phyloP scores from a whole-genome alignment of 2,329 filamentous ascomycete species.

The Monilinia fructigena region DNA sequence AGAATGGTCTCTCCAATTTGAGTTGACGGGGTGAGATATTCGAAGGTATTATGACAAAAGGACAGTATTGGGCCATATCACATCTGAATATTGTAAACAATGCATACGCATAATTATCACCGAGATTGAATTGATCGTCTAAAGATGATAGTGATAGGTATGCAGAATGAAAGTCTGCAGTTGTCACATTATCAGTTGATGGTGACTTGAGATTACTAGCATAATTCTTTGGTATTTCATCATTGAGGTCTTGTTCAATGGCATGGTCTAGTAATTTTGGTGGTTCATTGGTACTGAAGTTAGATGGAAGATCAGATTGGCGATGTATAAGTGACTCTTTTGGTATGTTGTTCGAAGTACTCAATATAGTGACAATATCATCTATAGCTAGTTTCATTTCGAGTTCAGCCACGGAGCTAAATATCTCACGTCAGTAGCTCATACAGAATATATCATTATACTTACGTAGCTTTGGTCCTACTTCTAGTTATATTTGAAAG shows the following conservation, averaged over 20 bases:
- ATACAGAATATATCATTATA: neutral
- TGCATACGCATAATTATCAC: slow-evolving; percentile 17
- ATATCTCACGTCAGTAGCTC: neutral
- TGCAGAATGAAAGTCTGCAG: neutral
- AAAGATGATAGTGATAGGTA: neutral
- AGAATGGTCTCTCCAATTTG: slow-evolving; percentile 24
- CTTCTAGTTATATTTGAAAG: slow-evolving; percentile 22
- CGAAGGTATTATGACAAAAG: slow-evolving; percentile 28
- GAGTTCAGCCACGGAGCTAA: slow-evolving; percentile 25
- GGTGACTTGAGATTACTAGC: neutral
- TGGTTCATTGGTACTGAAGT: neutral
- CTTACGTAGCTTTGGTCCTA: slow-evolving; percentile 18
- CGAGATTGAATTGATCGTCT: slow-evolving; percentile 4
- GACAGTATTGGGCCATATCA: slow-evolving; percentile 22
- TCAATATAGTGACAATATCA: slow-evolving; percentile 26
- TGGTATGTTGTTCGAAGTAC: slow-evolving; percentile 1
- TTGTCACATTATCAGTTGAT: neutral
- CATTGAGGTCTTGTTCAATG: neutral
- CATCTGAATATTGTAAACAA: slow-evolving; percentile 25
- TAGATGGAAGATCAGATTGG: neutral
- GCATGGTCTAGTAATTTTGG: neutral
- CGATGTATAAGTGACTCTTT: neutral
- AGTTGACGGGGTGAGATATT: slow-evolving; percentile 23
- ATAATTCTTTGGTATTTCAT: neutral
- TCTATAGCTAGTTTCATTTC: slow-evolving; percentile 27